Conservation (phyloP, 1,139 yeast genomes). For the Kazachstania sp. region DNA sequence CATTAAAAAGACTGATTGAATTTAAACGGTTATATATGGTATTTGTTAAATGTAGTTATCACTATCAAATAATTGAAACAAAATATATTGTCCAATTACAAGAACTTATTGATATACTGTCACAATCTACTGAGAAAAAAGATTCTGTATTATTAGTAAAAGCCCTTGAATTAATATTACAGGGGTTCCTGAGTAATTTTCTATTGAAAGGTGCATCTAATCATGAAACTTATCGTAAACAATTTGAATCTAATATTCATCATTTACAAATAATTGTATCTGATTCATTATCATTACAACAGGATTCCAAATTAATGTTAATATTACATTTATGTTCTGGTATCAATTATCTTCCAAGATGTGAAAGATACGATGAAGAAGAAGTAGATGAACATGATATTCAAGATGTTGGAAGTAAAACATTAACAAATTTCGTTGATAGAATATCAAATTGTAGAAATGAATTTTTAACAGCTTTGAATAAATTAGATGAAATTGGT, state of each 20-base stretch:
- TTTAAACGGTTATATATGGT: too few species aligned
- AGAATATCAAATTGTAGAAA: conserved; percentile 2
- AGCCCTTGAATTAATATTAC: conserved; percentile 4
- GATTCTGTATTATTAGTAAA: neutral
- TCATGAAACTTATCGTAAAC: neutral
- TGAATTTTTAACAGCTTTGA: conserved; percentile 12
- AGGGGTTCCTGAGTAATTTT: conserved; percentile 10
- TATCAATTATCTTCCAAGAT: conserved; percentile 8
- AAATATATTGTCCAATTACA: too few species aligned
- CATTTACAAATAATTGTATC: conserved; percentile 7
- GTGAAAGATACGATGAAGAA: neutral
- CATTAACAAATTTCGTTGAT: conserved; percentile 3
- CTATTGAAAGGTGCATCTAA: conserved; percentile 5
- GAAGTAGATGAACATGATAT: conserved; percentile 1
- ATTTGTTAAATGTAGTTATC: too few species aligned
- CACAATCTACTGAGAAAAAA: too few species aligned
- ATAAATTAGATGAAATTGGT: conserved; percentile 24
- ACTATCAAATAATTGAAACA: too few species aligned
- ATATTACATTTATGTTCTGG: conserved; percentile 14
- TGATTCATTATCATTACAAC: conserved; percentile 14
- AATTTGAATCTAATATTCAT: conserved; percentile 6
- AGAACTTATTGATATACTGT: too few species aligned
- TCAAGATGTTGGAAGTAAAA: conserved; percentile 1
- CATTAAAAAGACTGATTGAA: too few species aligned
- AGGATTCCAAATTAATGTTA: conserved; percentile 16